Conservation (phyloP, 805 yeast species). For the Kodamaea neixiangensis region DNA sequence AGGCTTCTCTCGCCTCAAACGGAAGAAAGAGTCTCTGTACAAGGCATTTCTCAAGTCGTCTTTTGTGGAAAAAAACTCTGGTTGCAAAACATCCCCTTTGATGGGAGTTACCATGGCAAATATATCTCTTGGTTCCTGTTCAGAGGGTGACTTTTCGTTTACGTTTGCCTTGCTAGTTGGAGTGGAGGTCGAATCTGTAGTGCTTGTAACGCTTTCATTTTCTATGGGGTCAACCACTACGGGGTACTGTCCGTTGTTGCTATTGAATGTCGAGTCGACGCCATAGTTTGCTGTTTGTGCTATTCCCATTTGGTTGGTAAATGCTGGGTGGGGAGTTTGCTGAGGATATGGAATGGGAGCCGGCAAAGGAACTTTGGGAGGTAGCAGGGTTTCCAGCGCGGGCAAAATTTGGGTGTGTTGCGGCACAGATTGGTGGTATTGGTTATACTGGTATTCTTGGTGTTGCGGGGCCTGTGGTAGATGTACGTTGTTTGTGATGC, state of each 20-base stretch:
- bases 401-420: neutral
- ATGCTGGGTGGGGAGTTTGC: neutral
- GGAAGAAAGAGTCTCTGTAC: constrained; percentile 14
- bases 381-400: neutral
- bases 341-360: neutral
- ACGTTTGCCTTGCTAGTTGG: constrained; percentile 5
- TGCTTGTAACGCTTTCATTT: neutral
- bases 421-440: neutral
- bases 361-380: neutral
- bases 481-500: neutral
- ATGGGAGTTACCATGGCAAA: constrained; percentile 15
- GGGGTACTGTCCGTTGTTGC: neutral
- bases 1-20: neutral
- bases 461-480: neutral
- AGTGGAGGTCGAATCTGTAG: neutral
- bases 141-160: neutral
- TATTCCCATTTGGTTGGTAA: neutral
- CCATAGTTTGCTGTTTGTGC: neutral
- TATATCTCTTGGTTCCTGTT: constrained; percentile 9
- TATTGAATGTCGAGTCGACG: neutral
- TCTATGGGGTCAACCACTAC: neutral
- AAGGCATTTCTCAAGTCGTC: constrained; percentile 14
- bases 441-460: neutral
- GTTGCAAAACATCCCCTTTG: constrained; percentile 11
- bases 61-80: constrained; percentile 14